Conservation (phyloP, 495 filamentous ascomycete genomes). For the Hypoxylon fuscum region DNA sequence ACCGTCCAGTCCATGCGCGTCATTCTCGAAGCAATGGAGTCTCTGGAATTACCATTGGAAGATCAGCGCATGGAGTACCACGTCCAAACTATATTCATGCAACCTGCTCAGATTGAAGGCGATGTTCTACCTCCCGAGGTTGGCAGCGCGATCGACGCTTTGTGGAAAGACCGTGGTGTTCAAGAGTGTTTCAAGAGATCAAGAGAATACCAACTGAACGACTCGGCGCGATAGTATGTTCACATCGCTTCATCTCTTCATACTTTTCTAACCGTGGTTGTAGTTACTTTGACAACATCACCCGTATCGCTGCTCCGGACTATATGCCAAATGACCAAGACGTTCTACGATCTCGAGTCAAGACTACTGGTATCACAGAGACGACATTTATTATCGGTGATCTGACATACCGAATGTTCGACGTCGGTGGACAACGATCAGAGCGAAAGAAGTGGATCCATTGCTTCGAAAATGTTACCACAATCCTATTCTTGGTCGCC, state of each 20-base stretch:
- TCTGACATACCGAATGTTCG: conserved; percentile 98
- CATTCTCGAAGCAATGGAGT: conserved; percentile 96
- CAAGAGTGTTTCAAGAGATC: conserved; percentile 96
- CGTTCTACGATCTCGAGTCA: conserved; percentile 95
- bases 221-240: conserved; percentile 96
- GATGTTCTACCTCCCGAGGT: conserved; percentile 95
- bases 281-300: conserved; percentile 97
- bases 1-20: conserved; percentile 96
- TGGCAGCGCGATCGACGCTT: conserved; percentile 86
- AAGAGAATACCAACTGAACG: conserved; percentile 96
- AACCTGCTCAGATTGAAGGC: conserved; percentile 93
- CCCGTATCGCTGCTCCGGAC: conserved; percentile 88
- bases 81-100: conserved; percentile 96
- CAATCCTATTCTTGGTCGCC: conserved; percentile 97
- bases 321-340: conserved; percentile 98
- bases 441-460: conserved; percentile 99
- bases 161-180: conserved; percentile 95
- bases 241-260: neutral
- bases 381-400: conserved; percentile 98
- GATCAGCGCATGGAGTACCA: conserved; percentile 90
- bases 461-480: conserved; percentile 99
- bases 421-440: conserved; percentile 97
- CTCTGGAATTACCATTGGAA: conserved; percentile 85
- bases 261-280: conserved; percentile 44
- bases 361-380: conserved; percentile 99